Evolutionary conservation across 768 basidiomycete species (phyloP).

Genomic region (Suillus plorans): DNA sequence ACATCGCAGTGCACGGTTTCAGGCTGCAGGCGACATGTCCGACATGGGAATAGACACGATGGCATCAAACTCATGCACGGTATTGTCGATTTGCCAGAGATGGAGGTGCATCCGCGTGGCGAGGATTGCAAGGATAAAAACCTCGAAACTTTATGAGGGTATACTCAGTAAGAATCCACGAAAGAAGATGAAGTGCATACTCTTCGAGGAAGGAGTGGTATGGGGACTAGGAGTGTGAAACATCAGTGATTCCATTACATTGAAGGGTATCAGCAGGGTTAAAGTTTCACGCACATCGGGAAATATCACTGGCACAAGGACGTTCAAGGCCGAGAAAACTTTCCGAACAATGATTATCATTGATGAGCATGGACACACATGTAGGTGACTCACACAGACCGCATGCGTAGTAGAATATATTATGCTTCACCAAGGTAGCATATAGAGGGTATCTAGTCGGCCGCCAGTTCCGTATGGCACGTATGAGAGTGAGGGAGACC

Average conservation of each 20-base stretch:
- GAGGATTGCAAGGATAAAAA: background rate
- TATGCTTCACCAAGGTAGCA: background rate
- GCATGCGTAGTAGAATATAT: background rate
- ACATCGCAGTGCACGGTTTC: background rate
- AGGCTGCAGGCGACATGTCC: background rate
- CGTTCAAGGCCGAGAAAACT: background rate
- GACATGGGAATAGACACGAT: background rate
- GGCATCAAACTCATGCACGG: accelerated
- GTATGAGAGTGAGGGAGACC: background rate
- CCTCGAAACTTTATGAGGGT: background rate
- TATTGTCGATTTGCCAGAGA: background rate
- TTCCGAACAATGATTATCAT: background rate
- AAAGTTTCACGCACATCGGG: background rate
- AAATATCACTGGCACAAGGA: background rate
- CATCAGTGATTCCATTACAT: background rate
- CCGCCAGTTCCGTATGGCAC: background rate
- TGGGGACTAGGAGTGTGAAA: background rate
- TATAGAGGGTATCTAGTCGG: background rate
- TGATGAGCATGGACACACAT: background rate
- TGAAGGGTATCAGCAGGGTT: background rate
- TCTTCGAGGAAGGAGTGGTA: background rate
- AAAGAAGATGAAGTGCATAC: background rate
- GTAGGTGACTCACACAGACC: background rate
- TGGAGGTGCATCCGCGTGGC: background rate
- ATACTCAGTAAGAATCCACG: background rate